Base-by-base conservation (phyloP, 495 filamentous ascomycete genomes). In the Podospora pseudopauciseta region DNA sequence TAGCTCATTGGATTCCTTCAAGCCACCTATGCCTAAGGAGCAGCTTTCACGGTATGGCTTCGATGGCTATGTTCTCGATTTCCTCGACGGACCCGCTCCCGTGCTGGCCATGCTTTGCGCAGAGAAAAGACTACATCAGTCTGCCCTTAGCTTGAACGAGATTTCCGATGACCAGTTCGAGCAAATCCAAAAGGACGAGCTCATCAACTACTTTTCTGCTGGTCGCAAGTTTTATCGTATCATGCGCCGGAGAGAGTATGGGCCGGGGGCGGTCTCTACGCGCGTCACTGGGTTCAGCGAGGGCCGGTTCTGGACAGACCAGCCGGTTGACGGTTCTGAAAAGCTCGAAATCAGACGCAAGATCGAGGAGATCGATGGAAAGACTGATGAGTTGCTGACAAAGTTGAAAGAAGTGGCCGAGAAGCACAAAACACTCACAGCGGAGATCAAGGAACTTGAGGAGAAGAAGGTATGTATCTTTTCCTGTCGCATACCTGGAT, bases 101-200 rank as follows among this genome's bases (percentile, higher is more conserved):
- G 91, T 99, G 2, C 79, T 97, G 32, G 88, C 92, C 26, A 93
- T 96, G 89, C 85, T 99, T 34, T 97, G 92, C 73, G 83, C 84
- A 27, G 88, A 90, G 63, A 82, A 81, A 23, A 81, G 77, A 26
- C 70, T 97, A 2, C 86, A 96, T 70, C 77, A 80, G n/a, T 90
- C 89, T 0, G 90, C 85, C 0, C 82, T 96, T 53, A 79, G 85
- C 16, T 77, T 87, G 56, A 74, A 71, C n/a, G 86, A 92, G 27
- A 86, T 92, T 34, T 85, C 77, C 2, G 84, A 91, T 5, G 79
- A 86, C 32, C 86, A 91, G 67, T 92, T 86, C 73, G 80, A 88
- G 18, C 72, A 70, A 2, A 79, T 96, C 73, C 80, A 86, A 60
- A 74, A 79, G 4, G 70, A 60, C 30, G 78, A 78, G 13, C 67